These are phyloP conservation scores for Cenchrus purpureus DNA, from an alignment of 176 grass and related monocot species.

Conservation along the genomic window DNA sequence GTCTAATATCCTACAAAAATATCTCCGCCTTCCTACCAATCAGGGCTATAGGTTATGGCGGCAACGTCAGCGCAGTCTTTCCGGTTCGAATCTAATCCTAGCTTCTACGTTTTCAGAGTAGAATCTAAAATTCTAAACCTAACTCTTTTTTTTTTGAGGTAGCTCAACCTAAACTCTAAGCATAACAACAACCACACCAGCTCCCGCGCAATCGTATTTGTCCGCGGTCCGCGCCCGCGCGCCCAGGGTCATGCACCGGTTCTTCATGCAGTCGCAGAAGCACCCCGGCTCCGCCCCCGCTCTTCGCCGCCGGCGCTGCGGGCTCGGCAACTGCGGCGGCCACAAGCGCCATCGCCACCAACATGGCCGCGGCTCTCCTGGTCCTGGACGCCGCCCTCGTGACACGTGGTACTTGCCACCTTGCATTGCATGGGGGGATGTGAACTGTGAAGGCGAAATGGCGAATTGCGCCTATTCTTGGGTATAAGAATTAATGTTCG, in stretches of 20 bases:
- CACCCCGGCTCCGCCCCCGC: neutral
- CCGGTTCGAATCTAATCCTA: neutral
- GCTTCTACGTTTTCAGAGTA: neutral
- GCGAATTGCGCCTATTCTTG: constrained; percentile 14
- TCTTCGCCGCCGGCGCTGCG: neutral
- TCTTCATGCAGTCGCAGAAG: constrained; percentile 53
- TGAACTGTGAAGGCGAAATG: no score
- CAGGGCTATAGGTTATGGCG: no score
- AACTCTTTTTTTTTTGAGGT: no score
- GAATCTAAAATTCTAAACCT: neutral
- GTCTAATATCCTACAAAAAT: no score
- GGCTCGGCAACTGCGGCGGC: neutral
- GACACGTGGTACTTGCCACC: no score
- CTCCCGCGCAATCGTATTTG: constrained; percentile 33
- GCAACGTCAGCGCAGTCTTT: no score
- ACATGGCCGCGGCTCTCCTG: neutral
- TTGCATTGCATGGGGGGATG: no score
- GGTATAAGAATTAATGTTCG: neutral
- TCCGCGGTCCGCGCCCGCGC: neutral
- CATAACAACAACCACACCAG: neutral
- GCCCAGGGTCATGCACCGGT: constrained; percentile 43
- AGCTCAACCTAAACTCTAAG: no score
- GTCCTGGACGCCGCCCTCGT: neutral
- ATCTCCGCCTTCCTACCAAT: no score
- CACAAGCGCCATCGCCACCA: neutral